Evolutionary conservation across 345 rosid genomes (phyloP).

Genomic region (Moringa oleifera): DNA sequence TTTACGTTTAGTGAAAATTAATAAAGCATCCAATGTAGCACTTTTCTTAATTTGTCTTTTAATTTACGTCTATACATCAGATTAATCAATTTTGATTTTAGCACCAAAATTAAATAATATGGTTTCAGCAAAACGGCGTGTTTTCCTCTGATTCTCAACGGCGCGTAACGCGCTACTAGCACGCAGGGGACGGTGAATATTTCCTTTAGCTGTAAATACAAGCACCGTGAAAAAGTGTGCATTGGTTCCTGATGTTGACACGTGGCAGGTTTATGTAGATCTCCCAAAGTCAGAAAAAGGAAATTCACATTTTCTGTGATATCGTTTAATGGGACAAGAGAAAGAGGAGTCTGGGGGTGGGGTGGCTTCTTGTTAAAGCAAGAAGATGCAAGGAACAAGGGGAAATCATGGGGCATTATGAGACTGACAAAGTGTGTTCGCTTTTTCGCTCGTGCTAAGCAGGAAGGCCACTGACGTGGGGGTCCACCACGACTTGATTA

Average conservation of each 20-base stretch:
- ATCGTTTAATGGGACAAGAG: background rate
- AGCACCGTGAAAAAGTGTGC: background rate
- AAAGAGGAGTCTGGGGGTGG: background rate
- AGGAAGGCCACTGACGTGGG: background rate
- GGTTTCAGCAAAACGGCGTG: background rate
- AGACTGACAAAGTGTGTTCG: background rate
- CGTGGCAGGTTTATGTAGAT: background rate
- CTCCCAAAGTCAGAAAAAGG: background rate
- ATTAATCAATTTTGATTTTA: no score
- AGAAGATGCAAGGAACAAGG: no score
- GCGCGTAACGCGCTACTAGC: background rate
- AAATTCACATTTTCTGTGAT: no score
- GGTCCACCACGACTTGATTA: background rate
- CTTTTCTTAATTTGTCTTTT: no score
- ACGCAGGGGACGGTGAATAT: no score
- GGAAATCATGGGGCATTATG: background rate
- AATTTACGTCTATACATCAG: background rate
- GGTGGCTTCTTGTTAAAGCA: no score
- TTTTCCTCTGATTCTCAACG: background rate
- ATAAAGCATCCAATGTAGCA: background rate
- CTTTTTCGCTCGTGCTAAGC: background rate
- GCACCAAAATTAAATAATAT: background rate
- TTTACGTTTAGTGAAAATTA: no score
- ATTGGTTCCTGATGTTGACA: background rate
- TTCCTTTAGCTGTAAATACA: no score